phyloP scores from a whole-genome alignment of 139 green algal species.

The Dunaliella primolecta region DNA sequence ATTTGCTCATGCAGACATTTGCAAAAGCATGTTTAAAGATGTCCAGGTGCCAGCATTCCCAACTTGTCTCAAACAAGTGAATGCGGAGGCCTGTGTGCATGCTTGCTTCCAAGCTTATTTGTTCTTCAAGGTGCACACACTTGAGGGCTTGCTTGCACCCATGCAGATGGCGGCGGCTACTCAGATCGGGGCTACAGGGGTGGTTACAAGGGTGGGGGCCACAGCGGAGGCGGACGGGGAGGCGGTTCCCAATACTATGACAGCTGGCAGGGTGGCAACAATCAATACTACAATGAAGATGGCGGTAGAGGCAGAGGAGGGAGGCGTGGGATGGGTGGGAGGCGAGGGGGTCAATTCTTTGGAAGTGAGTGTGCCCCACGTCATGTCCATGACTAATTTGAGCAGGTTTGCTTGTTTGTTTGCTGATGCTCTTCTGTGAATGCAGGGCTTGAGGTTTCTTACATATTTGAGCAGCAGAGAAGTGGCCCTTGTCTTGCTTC shows the following conservation, averaged over 20 bases:
- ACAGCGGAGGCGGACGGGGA: background rate
- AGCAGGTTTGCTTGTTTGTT: background rate
- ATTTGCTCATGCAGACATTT: too few relatives aligned
- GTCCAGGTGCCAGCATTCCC: too few relatives aligned
- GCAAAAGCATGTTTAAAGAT: too few relatives aligned
- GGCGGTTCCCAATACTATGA: background rate
- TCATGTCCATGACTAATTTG: background rate
- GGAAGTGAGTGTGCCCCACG: background rate
- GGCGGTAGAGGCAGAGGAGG: background rate
- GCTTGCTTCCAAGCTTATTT: background rate
- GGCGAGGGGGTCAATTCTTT: background rate
- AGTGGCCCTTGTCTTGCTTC: background rate
- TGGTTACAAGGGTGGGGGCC: too few relatives aligned
- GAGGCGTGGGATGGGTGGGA: background rate
- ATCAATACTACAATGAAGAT: background rate
- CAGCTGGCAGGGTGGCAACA: background rate
- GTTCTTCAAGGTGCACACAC: background rate
- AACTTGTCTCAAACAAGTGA: too few relatives aligned
- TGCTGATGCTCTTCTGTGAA: background rate
- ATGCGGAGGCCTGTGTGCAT: too few relatives aligned
- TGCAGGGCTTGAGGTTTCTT: background rate
- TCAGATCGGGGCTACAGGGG: background rate
- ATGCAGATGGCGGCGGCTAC: background rate
- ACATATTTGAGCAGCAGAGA: background rate
- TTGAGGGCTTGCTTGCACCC: too few relatives aligned